Percentiles rank a stretch among this genome's conserved stretches.
These are phyloP conservation scores for Thalia dealbata DNA, from an alignment of 176 grass and related monocot species.

Conservation along the genomic window DNA sequence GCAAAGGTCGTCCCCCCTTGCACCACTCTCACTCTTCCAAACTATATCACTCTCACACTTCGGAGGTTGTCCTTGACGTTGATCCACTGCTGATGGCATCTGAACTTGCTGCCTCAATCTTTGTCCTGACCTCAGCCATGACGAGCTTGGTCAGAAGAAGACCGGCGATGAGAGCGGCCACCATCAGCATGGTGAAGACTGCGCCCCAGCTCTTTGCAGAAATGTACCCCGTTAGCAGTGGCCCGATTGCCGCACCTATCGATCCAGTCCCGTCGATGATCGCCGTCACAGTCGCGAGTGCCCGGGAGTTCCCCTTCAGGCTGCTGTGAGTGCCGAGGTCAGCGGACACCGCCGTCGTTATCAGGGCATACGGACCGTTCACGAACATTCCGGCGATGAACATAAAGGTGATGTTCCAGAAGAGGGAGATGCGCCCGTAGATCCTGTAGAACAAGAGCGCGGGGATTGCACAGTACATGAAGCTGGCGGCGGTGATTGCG, in stretches of 20 bases:
- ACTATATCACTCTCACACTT: too few species aligned
- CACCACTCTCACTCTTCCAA: too few species aligned
- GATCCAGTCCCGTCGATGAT: constrained; percentile 5
- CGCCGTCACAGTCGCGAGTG: neutral
- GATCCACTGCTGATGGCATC: neutral
- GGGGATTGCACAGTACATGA: constrained; percentile 1
- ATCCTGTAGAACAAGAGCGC: neutral
- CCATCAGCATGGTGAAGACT: neutral
- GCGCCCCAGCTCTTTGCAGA: neutral
- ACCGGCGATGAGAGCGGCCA: neutral
- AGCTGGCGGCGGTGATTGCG: neutral
- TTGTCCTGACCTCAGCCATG: neutral
- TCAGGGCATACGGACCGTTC: constrained; percentile 2
- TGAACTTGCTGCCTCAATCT: neutral
- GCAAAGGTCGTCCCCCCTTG: too few species aligned
- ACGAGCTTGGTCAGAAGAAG: constrained; percentile 1
- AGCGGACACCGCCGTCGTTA: constrained; percentile 1
- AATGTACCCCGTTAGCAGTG: neutral
- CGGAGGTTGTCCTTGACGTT: neutral
- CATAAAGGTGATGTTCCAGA: neutral
- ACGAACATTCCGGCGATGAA: neutral
- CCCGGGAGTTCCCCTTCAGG: neutral
- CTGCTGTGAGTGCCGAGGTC: neutral
- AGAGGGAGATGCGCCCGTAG: neutral
- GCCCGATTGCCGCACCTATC: neutral